Evolutionary conservation across 2,329 filamentous ascomycete genomes (phyloP).

Genomic region (Chaetothyriales sp.): DNA sequence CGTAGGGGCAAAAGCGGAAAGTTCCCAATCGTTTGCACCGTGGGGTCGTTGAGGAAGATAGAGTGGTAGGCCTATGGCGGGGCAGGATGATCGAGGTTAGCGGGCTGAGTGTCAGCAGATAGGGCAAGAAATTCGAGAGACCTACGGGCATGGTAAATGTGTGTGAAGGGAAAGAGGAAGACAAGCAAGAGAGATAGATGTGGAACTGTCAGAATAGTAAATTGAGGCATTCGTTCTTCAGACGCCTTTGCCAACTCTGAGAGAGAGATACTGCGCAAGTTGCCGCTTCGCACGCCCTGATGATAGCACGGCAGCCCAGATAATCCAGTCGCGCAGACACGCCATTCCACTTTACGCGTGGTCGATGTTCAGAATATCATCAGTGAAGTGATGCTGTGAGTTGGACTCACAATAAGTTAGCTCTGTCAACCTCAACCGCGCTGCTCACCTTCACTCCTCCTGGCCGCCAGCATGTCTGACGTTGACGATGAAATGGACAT

Average conservation of each 20-base stretch:
- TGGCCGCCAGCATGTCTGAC: conserved; percentile 33
- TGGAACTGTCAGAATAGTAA: background rate
- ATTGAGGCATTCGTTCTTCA: background rate
- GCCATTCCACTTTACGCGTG: too few species aligned
- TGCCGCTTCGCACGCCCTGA: background rate
- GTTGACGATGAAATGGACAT: conserved; percentile 55
- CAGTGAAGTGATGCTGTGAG: background rate
- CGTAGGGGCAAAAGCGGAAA: conserved; percentile 88
- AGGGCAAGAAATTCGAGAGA: background rate
- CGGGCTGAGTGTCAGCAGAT: background rate
- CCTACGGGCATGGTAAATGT: background rate
- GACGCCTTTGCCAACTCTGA: background rate
- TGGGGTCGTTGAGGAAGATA: conserved; percentile 68
- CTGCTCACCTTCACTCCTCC: background rate
- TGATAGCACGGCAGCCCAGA: background rate
- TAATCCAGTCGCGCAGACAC: background rate
- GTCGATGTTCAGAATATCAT: too few species aligned
- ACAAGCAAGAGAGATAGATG: background rate
- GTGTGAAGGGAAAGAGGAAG: background rate
- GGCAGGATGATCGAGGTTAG: background rate
- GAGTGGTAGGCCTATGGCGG: conserved; percentile 75
- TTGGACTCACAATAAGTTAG: background rate
- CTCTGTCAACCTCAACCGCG: background rate
- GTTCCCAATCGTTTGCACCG: conserved; percentile 56
- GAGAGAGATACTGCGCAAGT: background rate